Base-by-base conservation (phyloP, 176 grass and related monocot species). In the Tillandsia leiboldiana region DNA sequence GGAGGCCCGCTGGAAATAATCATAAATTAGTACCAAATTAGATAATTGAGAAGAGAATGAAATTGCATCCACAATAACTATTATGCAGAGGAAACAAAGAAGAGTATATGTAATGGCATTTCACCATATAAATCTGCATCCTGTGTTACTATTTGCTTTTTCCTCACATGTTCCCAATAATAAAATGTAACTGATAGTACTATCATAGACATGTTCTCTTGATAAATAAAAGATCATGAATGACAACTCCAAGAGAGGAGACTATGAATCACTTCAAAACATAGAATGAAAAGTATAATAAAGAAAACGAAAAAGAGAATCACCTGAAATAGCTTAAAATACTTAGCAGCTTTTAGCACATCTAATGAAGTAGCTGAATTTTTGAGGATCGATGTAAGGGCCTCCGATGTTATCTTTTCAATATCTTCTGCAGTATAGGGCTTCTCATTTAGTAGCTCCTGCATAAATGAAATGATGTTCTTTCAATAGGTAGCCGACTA, bases 1-100 rank as follows among this genome's bases (percentile, higher is more conserved):
- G n/a, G 72, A 79, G 2, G 89, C 86, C 64, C 84, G 86, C 93
- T 97, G 76, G 23, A n/a, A 56, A 56, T 13, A n/a, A 56, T 13
- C 10, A 56, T 14, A 14, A 56, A 14, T n/a, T 56, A 56, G 15
- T 56, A 1, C 12, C 15, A 56, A 56, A 56, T 56, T 56, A 3
- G 15, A 56, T 56, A n/a, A 56, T 56, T 56, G 53, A 56, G 10
- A 56, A 56, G 53, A n/a, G 4, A 14, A 56, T 1, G 8, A 12
- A 14, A 13, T 13, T 56, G 12, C 53, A 14, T 14, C 12, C 13
- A 56, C 12, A 56, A n/a, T 56, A 14, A 56, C 12, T 56, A 56
- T 56, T n/a, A 56, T 56, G 7, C 3, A 56, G 10, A 56, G 12
- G 13, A n/a, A 14, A 56, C 15, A 14, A n/a, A 56, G 13, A 56